phyloP scores from a whole-genome alignment of 305 asterid species.

The Fraxinus ornus region DNA sequence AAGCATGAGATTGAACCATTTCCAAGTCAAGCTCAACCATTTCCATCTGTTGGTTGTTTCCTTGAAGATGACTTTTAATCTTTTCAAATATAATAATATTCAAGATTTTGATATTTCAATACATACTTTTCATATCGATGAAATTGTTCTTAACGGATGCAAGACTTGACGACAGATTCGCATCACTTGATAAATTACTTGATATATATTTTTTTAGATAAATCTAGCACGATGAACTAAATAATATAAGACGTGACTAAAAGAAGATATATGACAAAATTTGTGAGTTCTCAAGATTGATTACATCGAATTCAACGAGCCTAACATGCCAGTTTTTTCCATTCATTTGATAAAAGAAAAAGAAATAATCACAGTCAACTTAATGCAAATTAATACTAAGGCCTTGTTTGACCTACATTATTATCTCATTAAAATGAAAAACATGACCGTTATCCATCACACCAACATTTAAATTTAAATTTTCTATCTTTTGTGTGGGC shows the following conservation, averaged over 20 bases:
- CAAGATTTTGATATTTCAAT: background rate
- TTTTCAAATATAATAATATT: background rate
- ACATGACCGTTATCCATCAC: too few relatives aligned
- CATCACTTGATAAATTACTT: background rate
- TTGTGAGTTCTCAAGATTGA: background rate
- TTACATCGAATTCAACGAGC: background rate
- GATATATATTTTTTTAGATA: background rate
- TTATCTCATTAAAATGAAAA: too few relatives aligned
- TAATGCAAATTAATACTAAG: too few relatives aligned
- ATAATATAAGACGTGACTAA: background rate
- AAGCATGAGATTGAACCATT: background rate
- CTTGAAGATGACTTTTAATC: background rate
- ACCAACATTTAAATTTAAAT: too few relatives aligned
- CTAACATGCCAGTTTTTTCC: background rate
- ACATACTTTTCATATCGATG: background rate
- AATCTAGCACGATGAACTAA: background rate
- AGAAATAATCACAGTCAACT: too few relatives aligned
- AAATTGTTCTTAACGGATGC: background rate
- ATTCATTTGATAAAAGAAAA: background rate
- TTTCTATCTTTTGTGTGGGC: too few relatives aligned
- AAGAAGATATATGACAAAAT: background rate
- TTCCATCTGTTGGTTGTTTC: background rate
- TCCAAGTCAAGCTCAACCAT: background rate
- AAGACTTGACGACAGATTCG: background rate
- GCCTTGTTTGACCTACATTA: too few relatives aligned